Percentiles rank a stretch among this genome's conserved stretches.
phyloP scores from a whole-genome alignment of 2,329 filamentous ascomycete genomes.

The Phaeosphaeriaceae sp. region DNA sequence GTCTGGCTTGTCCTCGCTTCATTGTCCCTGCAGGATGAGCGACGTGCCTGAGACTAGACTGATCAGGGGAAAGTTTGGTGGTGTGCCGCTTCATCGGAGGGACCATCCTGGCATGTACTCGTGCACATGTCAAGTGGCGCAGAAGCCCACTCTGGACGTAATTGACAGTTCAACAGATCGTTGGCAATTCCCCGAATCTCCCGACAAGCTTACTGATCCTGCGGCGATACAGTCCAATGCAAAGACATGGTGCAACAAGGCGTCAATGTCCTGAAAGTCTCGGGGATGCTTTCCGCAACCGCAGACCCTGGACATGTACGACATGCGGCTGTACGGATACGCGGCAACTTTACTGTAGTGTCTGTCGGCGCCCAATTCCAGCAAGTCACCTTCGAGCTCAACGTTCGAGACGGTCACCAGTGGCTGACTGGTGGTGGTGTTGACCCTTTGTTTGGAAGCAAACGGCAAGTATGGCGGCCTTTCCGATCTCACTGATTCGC shows the following conservation, averaged over 20 bases:
- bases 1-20: not conserved
- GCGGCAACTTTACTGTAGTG: not conserved
- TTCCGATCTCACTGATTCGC: not conserved
- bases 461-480: conserved; percentile 3
- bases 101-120: conserved; percentile 3
- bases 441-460: not conserved
- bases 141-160: not conserved
- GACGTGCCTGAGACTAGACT: conserved; percentile 1
- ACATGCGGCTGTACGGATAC: not conserved
- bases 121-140: not conserved
- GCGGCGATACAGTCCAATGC: not conserved
- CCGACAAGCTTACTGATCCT: not conserved
- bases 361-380: not conserved
- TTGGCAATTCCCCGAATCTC: not conserved
- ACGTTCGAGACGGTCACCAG: not conserved
- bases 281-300: not conserved
- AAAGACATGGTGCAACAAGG: not conserved
- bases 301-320: not conserved
- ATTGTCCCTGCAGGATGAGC: conserved; percentile 8
- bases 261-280: not conserved
- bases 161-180: not conserved
- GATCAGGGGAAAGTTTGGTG: conserved; percentile 8
- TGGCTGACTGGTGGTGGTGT: not conserved
- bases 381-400: not conserved
- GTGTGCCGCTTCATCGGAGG: conserved; percentile 14